A percentile compares a stretch with the other conserved stretches of the same genome.
phyloP scores from a whole-genome alignment of 140 eudicot genomes.

The Ambrosia hybrid region DNA sequence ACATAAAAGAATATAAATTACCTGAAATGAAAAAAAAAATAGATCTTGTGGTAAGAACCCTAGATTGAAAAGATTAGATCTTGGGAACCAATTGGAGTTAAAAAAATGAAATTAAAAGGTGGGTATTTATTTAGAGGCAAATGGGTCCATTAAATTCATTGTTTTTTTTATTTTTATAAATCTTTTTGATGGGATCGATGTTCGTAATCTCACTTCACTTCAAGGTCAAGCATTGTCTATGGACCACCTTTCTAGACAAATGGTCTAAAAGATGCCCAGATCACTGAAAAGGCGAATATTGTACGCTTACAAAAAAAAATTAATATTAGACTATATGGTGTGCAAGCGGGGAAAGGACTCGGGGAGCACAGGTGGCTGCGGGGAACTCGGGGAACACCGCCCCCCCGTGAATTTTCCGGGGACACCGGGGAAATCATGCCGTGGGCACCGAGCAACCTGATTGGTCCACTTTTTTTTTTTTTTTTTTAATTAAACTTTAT shows the following conservation, averaged over 20 bases:
- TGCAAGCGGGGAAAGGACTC: too few species aligned
- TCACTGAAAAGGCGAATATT: constrained; percentile 18
- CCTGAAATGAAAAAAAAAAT: constrained; percentile 10
- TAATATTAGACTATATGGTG: too few species aligned
- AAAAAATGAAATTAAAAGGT: constrained; percentile 29
- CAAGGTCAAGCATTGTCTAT: constrained; percentile 19
- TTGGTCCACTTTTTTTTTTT: too few species aligned
- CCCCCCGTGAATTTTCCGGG: too few species aligned
- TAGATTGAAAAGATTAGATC: constrained; percentile 29
- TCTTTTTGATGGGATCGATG: constrained; percentile 20
- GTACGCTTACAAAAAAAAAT: background rate
- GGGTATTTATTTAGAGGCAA: constrained; percentile 21
- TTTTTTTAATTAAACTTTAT: too few species aligned
- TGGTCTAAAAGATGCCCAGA: constrained; percentile 30
- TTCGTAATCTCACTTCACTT: constrained; percentile 22
- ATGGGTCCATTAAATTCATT: constrained; percentile 25
- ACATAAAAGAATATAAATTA: background rate
- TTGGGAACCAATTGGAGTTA: constrained; percentile 29
- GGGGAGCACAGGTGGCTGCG: too few species aligned
- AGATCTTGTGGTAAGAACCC: constrained; percentile 12
- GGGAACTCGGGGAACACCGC: too few species aligned
- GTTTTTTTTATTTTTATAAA: background rate
- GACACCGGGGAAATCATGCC: too few species aligned
- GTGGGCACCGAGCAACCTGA: too few species aligned
- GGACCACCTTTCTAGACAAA: constrained; percentile 13